These are phyloP conservation scores for Rhizoclosmatium globosum DNA, from an alignment of 192 early-diverging fungal species.

Conservation along the genomic window DNA sequence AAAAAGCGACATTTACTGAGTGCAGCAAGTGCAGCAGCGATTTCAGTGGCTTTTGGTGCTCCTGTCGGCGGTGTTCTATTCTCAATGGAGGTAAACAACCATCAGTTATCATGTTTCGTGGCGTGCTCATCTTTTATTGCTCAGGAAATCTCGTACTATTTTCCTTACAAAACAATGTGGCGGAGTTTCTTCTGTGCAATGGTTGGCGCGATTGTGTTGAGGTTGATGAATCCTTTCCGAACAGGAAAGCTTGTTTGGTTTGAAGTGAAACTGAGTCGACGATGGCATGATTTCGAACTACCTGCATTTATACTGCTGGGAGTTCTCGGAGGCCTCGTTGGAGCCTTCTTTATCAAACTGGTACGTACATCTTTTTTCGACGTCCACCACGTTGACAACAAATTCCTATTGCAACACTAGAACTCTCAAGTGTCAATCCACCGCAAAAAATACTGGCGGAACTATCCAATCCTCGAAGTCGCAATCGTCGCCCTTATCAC, in stretches of 20 bases:
- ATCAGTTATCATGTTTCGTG: too few relatives aligned
- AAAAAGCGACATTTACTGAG: slow-evolving; percentile 59
- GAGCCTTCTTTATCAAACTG: slow-evolving; percentile 60
- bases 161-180: slow-evolving; percentile 96
- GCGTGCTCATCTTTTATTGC: too few relatives aligned
- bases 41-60: slow-evolving; percentile 96
- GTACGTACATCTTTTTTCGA: slow-evolving; percentile 18
- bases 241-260: slow-evolving; percentile 97
- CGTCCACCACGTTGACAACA: neutral
- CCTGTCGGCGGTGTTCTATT: slow-evolving; percentile 91
- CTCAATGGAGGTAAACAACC: slow-evolving; percentile 60
- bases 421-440: slow-evolving; percentile 44
- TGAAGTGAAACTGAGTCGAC: slow-evolving; percentile 89
- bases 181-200: slow-evolving; percentile 97
- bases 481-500: slow-evolving; percentile 56
- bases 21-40: slow-evolving; percentile 91
- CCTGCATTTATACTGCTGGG: slow-evolving; percentile 74
- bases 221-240: slow-evolving; percentile 82
- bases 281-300: slow-evolving; percentile 96
- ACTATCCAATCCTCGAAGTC: slow-evolving; percentile 56
- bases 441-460: slow-evolving; percentile 43
- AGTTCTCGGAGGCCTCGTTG: slow-evolving; percentile 74
- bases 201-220: slow-evolving; percentile 88
- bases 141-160: slow-evolving; percentile 91
- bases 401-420: neutral